Base-by-base conservation (phyloP, 139 green algal species). In the Chlamydomonas sphaeroides region DNA sequence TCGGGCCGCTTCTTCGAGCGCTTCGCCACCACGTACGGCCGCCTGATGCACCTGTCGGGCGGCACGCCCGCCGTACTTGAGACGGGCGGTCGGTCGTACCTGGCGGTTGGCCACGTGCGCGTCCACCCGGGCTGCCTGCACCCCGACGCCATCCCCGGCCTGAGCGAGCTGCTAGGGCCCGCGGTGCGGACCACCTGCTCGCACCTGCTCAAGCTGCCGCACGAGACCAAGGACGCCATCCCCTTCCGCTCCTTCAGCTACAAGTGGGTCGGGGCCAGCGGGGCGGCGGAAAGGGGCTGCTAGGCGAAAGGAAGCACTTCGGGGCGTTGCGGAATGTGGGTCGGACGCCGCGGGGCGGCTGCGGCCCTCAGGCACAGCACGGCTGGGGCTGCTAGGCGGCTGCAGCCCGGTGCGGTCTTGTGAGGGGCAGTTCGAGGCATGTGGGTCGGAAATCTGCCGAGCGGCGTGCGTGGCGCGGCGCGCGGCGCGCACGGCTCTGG, bases 71-170 rank as follows among this genome's bases (percentile, higher is more conserved):
- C 74, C 2, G 38, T 80, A 4, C 74, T 80, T n/a, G 74, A 80
- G 59, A 4, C 59, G 25, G 38, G 41, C 41, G 74, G 74, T 2
- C 2, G 3, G 10, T 32, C n/a, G 2, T 80, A 63, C 59, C 74
- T 80, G 30, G 74, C 74, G n/a, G 41, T 80, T n/a, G 74, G 74
- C 5, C 74, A 80, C 39, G 33, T 80, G 39, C 74, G 74, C 15
- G n/a, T 70, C n/a, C 74, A 80, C 74, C 59, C 59, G 0, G 74
- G 59, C 11, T 80, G 74, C 74, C 59, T 70, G 32, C 74, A 80
- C 74, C 74, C 74, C 1, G 30, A 70, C 7, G 68, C 72, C 56
- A 80, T 80, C 26, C 72, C 72, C 5, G 72, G 72, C 6, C 72
- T 80, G 25, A 38, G 36, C 3, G 30, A 57, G 72, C 49, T 80